A percentile compares a stretch with the other conserved stretches of the same genome.
phyloP scores from a whole-genome alignment of 2,329 filamentous ascomycete species.

The Stagonosporopsis vannaccii region DNA sequence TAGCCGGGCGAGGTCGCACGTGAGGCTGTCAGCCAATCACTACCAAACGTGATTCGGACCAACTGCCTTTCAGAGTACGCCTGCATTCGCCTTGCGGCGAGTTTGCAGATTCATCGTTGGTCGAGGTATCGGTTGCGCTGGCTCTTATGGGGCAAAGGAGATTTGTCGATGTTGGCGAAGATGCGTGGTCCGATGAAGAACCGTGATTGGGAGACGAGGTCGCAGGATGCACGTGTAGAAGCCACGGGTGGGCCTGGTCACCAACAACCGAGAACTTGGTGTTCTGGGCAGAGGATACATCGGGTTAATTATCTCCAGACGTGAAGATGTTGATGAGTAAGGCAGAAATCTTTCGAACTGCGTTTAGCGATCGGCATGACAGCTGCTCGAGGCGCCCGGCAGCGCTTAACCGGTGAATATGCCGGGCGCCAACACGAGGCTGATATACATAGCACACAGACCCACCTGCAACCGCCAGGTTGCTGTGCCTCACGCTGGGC shows the following conservation, averaged over 20 bases:
- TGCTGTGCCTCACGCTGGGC: conserved; percentile 21
- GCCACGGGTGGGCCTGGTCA: background rate
- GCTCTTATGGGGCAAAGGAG: background rate
- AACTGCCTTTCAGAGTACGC: conserved; percentile 6
- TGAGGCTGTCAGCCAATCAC: conserved; percentile 31
- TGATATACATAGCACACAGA: conserved; percentile 15
- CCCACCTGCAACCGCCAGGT: conserved; percentile 18
- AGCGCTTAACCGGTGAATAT: background rate
- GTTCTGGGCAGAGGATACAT: background rate
- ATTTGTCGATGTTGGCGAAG: background rate
- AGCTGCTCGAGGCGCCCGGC: conserved; percentile 11
- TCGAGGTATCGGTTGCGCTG: background rate
- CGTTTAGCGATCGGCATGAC: background rate
- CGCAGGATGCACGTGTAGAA: background rate
- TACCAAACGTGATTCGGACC: conserved; percentile 34
- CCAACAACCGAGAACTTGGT: background rate
- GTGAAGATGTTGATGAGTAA: background rate
- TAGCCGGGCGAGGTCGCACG: background rate
- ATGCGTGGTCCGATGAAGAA: background rate
- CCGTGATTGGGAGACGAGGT: conserved; percentile 24
- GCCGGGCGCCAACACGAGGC: conserved; percentile 19
- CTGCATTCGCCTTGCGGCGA: conserved; percentile 5
- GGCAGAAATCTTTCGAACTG: conserved; percentile 27
- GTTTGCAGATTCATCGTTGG: conserved; percentile 8
- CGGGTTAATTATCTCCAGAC: no score